Evolutionary conservation across 106 monocot species (phyloP).

Genomic region (Ottelia alismoides): DNA sequence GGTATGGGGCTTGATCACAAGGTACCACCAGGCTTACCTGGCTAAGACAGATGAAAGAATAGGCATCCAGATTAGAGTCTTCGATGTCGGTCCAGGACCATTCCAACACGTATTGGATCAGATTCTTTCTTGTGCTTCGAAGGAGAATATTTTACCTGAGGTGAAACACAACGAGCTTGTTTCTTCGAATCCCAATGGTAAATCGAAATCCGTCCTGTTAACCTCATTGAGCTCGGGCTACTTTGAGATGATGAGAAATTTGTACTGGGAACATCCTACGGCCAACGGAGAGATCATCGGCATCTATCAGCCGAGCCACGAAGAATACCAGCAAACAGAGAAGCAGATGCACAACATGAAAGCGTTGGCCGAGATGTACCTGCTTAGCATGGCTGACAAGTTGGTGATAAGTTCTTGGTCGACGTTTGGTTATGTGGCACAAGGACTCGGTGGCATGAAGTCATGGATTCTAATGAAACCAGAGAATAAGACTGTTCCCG

Average conservation of each 20-base stretch:
- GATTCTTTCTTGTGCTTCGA: conserved; percentile 8
- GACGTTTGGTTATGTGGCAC: conserved; percentile 34
- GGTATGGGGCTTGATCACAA: conserved; percentile 19
- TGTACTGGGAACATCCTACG: conserved; percentile 24
- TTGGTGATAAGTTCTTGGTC: conserved; percentile 24
- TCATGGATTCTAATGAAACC: conserved; percentile 25
- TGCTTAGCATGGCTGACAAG: conserved; percentile 18
- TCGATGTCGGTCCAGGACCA: background rate
- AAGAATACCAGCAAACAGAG: conserved; percentile 18
- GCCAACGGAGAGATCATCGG: conserved; percentile 19
- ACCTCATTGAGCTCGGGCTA: conserved; percentile 19
- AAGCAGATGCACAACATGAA: conserved; percentile 25
- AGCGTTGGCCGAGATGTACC: conserved; percentile 30
- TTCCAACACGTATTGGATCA: conserved; percentile 8
- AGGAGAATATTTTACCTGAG: conserved; percentile 8
- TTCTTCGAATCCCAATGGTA: background rate
- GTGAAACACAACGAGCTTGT: conserved; percentile 4
- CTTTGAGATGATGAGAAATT: conserved; percentile 9
- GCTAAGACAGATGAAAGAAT: conserved; percentile 40
- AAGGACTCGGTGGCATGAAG: conserved; percentile 22
- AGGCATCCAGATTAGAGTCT: conserved; percentile 23
- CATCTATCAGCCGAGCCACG: conserved; percentile 45
- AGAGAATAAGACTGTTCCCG: conserved; percentile 10
- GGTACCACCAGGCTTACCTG: conserved; percentile 40
- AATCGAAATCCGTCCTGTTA: conserved; percentile 17